These are phyloP conservation scores for Moniliella sp. DNA, from an alignment of 1,284 basidiomycete species.

Conservation along the genomic window DNA sequence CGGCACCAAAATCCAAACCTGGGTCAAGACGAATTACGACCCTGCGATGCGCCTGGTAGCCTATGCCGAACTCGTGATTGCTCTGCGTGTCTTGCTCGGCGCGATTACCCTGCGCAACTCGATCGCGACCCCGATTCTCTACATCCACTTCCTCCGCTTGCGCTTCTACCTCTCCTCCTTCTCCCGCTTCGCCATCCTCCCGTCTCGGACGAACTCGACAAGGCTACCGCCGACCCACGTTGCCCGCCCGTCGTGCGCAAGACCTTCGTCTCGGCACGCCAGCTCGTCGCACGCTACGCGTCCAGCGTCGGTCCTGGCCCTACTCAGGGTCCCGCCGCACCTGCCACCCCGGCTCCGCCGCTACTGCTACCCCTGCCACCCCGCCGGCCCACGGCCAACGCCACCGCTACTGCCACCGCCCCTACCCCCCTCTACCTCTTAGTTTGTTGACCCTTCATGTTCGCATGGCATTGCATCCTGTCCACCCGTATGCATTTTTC, in stretches of 20 bases:
- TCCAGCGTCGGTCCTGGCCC: no score
- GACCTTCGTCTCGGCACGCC: slow-evolving; percentile 9
- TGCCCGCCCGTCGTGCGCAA: slow-evolving; percentile 27
- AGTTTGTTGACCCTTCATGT: no score
- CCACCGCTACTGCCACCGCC: no score
- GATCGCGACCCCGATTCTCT: slow-evolving; percentile 23
- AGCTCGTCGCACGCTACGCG: no score
- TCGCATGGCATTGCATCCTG: no score
- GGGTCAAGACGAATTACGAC: slow-evolving; percentile 34
- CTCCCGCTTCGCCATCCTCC: slow-evolving; percentile 26
- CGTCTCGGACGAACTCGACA: slow-evolving; percentile 18
- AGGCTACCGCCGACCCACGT: slow-evolving; percentile 15
- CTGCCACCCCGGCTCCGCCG: no score
- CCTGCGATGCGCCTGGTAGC: slow-evolving; percentile 34
- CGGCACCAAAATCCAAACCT: slow-evolving; percentile 15
- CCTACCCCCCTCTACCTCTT: no score
- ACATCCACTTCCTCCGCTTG: slow-evolving; percentile 27
- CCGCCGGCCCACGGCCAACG: no score
- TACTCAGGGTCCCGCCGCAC: no score
- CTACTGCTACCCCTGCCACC: no score
- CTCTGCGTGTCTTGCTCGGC: slow-evolving; percentile 26
- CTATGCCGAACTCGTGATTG: slow-evolving; percentile 30
- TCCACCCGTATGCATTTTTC: no score
- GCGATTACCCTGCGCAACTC: slow-evolving; percentile 27
- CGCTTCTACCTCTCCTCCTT: slow-evolving; percentile 33